Base-by-base conservation (phyloP, 805 yeast genomes). In the Ogataea trehalophila region DNA sequence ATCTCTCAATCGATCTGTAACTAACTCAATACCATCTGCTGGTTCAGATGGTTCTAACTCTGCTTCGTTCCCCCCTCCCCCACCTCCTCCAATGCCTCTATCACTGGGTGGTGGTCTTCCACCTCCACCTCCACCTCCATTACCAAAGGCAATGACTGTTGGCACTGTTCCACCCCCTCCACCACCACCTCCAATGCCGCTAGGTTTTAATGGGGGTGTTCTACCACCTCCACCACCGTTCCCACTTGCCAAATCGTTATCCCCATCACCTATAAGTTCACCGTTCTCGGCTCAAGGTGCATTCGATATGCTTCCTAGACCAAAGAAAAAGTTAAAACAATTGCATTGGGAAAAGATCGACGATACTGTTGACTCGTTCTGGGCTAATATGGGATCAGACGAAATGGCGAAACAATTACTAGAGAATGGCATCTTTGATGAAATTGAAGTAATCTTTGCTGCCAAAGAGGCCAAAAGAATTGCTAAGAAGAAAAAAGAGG, bases 331-430 rank as follows among this genome's bases (percentile, higher is more conserved):
- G 62, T 76, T 94, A 54, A 94, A 95, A 63, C 99, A 92, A 63
- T 76, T 94, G 72, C 99, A 94, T 64, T 95, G 98, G 98, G 97
- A 92, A 57, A 88, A 87, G 60, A 74, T 95, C 36, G 96, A 92
- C 33, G 76, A 82, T 49, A 85, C 94, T 18, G 86, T 83, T 44
- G 79, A 83, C 40, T 91, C 98, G 0, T 85, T 94, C 50, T 92
- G 99, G 98, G 77, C 81, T 17, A 76, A 78, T 26, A 74, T 80
- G 33, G 79, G 83, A 37, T 80, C 84, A 20, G 76, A 74, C 2
- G 73, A 72, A 18, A 68, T 81, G 38, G 79, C 85, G 2, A 85
- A 80, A 50, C 81, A 80, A 51, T 71, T 92, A 42, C 71, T 76
- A 44, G 84, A 83, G 49, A 80, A 79, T 50, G 99, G 99, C 49